Percentiles rank a stretch among this genome's conserved stretches.
Evolutionary conservation across 106 monocot species (phyloP).

Genomic region (Ottelia alismoides): DNA sequence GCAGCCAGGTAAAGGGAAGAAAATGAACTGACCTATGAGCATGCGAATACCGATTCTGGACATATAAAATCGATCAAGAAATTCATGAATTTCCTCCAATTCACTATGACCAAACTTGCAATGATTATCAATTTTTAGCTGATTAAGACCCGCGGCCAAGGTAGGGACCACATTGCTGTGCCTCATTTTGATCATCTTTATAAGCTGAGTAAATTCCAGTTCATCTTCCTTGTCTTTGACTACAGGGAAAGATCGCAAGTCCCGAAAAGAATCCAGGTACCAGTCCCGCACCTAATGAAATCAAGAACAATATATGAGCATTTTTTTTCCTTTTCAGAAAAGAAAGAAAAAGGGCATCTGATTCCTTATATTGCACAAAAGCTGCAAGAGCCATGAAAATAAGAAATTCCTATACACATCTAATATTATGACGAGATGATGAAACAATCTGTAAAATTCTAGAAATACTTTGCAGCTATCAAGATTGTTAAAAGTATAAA

Average conservation of each 20-base stretch:
- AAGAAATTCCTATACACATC: no score
- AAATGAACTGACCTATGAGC: slow-evolving; percentile 58
- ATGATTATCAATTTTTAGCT: slow-evolving; percentile 62
- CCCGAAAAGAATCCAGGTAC: slow-evolving; percentile 90
- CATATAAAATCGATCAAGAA: slow-evolving; percentile 95
- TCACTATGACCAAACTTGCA: slow-evolving; percentile 26
- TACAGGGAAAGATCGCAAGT: slow-evolving; percentile 69
- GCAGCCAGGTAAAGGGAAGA: no score
- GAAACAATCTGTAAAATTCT: no score
- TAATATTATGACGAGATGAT: no score
- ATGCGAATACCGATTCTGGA: slow-evolving; percentile 90
- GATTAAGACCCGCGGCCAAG: slow-evolving; percentile 87
- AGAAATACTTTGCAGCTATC: no score
- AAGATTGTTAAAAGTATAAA: no score
- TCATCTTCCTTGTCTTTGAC: slow-evolving; percentile 46
- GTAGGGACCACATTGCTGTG: slow-evolving; percentile 93
- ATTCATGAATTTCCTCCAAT: slow-evolving; percentile 71
- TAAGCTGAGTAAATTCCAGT: slow-evolving; percentile 81
- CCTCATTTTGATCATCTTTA: slow-evolving; percentile 86
- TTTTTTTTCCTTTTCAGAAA: no score
- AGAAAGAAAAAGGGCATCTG: no score
- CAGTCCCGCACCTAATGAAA: slow-evolving; percentile 90
- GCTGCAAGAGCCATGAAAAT: no score
- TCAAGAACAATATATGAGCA: no score
- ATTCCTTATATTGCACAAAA: no score